Base-by-base conservation (phyloP, 148 eudicot species). In the Rhododendron ferrugineum region DNA sequence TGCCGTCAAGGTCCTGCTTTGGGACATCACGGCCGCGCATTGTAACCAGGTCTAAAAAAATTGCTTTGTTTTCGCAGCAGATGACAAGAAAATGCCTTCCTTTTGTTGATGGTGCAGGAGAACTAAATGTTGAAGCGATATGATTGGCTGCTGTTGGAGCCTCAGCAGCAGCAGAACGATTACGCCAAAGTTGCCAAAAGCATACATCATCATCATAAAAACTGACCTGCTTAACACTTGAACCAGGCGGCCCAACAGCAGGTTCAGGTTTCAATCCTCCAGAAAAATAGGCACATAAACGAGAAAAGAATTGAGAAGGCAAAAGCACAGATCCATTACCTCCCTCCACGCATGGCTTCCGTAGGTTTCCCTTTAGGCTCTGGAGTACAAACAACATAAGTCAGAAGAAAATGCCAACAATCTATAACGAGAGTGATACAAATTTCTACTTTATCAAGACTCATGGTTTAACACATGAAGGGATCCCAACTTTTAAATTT, bases 11-110 rank as follows among this genome's bases (percentile, higher is more conserved):
- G 79, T 96, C 99, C 87, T 94, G 96, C 92, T 95, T 96, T 77
- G 99, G 97, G 77, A 96, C 99, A 92, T 96, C 99, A 72, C 99
- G 95, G 82, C 99, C 99, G 52, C 97, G 95, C 99, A 96, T 96
- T n/a, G 99, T 96, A 75, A 96, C 99, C 92, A 96, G 92, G 89
- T 96, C 99, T 86, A 96, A 86, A 90, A 96, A 96, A 50, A 96
- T 93, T 78, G 95, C 97, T 91, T 96, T 96, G 84, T 95, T 93
- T 88, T 96, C 99, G 89, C 99, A 96, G 86, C 99, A 96, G 75
- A 96, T 95, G 50, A 96, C 99, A 80, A 96, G 92, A 89, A 95
- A 96, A 88, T 96, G 99, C 80, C 99, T 93, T 87, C 99, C 99
- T 91, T 92, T 96, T 20, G 99, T 95, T 66, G 98, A 92, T 74